A percentile compares a stretch with the other conserved stretches of the same genome.
phyloP scores from a whole-genome alignment of 805 yeast species.

The Yarrowia sp. region DNA sequence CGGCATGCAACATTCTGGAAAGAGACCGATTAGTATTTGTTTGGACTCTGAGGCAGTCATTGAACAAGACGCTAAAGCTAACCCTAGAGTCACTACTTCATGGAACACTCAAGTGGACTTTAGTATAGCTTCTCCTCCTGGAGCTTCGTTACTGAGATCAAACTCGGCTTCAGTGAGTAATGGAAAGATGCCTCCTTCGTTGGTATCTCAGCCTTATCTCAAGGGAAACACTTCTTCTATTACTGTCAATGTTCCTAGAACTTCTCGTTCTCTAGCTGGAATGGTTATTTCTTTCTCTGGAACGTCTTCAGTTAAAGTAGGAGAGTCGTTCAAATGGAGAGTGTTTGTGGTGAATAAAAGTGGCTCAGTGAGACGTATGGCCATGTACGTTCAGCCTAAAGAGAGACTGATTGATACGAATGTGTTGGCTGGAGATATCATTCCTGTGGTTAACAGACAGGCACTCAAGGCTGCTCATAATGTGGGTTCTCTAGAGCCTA shows the following conservation, averaged over 20 bases:
- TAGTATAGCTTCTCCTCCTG: constrained; percentile 13
- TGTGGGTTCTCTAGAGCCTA: constrained; percentile 43
- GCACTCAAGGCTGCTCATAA: constrained; percentile 42
- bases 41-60: constrained; percentile 13
- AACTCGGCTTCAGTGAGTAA: background rate
- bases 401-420: constrained; percentile 33
- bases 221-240: constrained; percentile 33
- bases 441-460: constrained; percentile 31
- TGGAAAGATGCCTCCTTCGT: background rate
- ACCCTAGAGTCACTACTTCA: constrained; percentile 13
- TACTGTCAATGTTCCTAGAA: constrained; percentile 20
- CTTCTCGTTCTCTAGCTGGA: constrained; percentile 34
- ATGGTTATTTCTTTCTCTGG: constrained; percentile 60
- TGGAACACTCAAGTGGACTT: constrained; percentile 26
- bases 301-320: constrained; percentile 56
- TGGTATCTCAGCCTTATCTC: constrained; percentile 30
- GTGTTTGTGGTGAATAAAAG: constrained; percentile 66
- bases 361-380: constrained; percentile 49
- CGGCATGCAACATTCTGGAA: constrained; percentile 5
- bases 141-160: background rate
- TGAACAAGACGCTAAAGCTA: background rate
- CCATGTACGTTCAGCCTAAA: constrained; percentile 47
- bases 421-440: constrained; percentile 16
- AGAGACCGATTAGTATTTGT: constrained; percentile 5
- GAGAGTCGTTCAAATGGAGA: constrained; percentile 60